Evolutionary conservation across 2,329 filamentous ascomycete genomes (phyloP), one percentile per base, ranked within the genome.

Genomic region (Venturia oleaginea): DNA sequence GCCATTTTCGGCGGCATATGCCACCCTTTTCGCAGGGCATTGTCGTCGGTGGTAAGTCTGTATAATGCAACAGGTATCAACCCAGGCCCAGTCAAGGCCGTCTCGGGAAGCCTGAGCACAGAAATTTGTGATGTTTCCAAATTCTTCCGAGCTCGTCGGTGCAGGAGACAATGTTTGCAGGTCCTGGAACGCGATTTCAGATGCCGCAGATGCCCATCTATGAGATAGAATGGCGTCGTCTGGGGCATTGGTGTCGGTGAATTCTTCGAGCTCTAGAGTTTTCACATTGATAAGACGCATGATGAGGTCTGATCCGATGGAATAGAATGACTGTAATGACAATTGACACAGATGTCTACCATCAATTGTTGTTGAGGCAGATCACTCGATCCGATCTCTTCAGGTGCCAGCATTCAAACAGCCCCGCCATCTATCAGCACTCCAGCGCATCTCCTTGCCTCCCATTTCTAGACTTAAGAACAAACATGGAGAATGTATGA

Each of bases 31-130:
- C n/a, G n/a, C n/a, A n/a, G n/a, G n/a, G n/a, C n/a, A n/a, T n/a
- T n/a, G n/a, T n/a, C n/a, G n/a, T n/a, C n/a, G n/a, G n/a, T n/a
- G n/a, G n/a, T n/a, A n/a, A n/a, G n/a, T n/a, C n/a, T n/a, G n/a
- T n/a, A n/a, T n/a, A n/a, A 66, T 66, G 34, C 62, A 64, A 30
- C 64, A 65, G 13, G 40, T 63, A 46, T 65, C 64, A 7, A 65
- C 40, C 64, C 64, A 65, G 6, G 43, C 62, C 43, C 54, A 65
- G 17, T 46, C 22, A 22, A 62, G 24, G 8, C 63, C 63, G 24
- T 65, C 63, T 8, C 24, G 22, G 11, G 19, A 10, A 63, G 63
- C 65, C 38, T 66, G 65, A 4, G 46, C 27, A 32, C 64, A 42
- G 57, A 64, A 66, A 11, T 63, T 59, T 22, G 22, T n/a, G 32